Evolutionary conservation across 78 protist genomes (phyloP).

Genomic region (Reticulomyxa filosa): DNA sequence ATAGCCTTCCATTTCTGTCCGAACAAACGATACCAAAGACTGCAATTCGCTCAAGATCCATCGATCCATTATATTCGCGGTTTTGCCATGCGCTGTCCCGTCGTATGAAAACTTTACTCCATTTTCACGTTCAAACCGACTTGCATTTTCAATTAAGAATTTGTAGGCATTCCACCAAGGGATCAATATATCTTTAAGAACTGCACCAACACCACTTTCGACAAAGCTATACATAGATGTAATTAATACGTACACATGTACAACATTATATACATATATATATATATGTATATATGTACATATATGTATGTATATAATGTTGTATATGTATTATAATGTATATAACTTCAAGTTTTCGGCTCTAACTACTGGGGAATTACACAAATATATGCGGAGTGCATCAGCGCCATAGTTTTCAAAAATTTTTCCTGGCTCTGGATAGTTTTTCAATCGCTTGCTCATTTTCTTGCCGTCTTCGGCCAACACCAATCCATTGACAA

Average conservation of each 20-base stretch:
- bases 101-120: slow-evolving; percentile 18
- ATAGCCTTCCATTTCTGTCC: slow-evolving; percentile 49
- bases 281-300: slow-evolving; percentile 7
- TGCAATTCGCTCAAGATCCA: slow-evolving; percentile 49
- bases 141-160: slow-evolving; percentile 9
- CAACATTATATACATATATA: slow-evolving; percentile 1
- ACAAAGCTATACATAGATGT: neutral
- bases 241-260: neutral
- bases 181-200: slow-evolving; percentile 69
- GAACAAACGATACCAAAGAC: neutral
- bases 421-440: slow-evolving; percentile 75
- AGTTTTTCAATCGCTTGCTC: slow-evolving; percentile 90
- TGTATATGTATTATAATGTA: too few species aligned
- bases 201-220: slow-evolving; percentile 47
- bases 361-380: neutral
- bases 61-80: slow-evolving; percentile 74
- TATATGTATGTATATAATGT: too few species aligned
- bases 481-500: slow-evolving; percentile 95
- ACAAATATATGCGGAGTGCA: slow-evolving; percentile 49
- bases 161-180: slow-evolving; percentile 85
- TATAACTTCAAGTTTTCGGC: too few species aligned
- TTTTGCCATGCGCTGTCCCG: neutral
- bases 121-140: neutral
- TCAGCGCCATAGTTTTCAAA: slow-evolving; percentile 85
- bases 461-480: slow-evolving; percentile 87